phyloP scores from a whole-genome alignment of 768 basidiomycete species.

The Saitozyma sp. region DNA sequence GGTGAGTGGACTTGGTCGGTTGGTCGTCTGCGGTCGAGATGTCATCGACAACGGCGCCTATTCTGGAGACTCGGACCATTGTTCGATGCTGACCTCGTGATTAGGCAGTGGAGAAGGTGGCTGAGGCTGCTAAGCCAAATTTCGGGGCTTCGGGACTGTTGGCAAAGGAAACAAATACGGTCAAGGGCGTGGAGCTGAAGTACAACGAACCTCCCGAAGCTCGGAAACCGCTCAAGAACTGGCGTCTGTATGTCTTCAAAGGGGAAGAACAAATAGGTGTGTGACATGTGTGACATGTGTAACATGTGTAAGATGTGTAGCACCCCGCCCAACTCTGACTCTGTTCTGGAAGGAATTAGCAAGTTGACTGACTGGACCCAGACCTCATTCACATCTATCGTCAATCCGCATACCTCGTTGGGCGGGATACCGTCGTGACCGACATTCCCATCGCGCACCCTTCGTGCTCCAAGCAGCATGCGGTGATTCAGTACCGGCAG shows the following conservation, averaged over 20 bases:
- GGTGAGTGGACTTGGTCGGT: constrained; percentile 15
- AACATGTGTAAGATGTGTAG: neutral
- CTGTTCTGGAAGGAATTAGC: neutral
- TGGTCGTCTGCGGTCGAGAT: constrained; percentile 2
- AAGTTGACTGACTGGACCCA: constrained; percentile 45
- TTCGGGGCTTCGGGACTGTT: constrained; percentile 84
- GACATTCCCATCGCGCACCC: constrained; percentile 88
- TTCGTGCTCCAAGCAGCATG: constrained; percentile 97
- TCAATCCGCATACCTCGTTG: constrained; percentile 92
- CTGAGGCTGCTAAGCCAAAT: constrained; percentile 74
- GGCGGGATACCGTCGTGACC: constrained; percentile 74
- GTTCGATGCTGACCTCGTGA: neutral
- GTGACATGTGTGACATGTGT: constrained; percentile 44
- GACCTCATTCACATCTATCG: constrained; percentile 88
- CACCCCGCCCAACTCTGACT: neutral
- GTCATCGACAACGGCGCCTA: neutral
- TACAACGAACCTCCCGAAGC: constrained; percentile 99
- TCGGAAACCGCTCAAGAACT: constrained; percentile 80
- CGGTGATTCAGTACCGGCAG: constrained; percentile 92
- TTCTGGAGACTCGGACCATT: neutral
- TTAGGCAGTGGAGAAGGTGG: constrained; percentile 9
- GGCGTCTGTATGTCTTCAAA: constrained; percentile 98
- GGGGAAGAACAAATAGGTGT: constrained; percentile 86
- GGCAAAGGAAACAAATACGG: constrained; percentile 93
- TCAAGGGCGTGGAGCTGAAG: constrained; percentile 71